Evolutionary conservation across 2,329 filamentous ascomycete species (phyloP).

Genomic region (Fusarium algeriense): DNA sequence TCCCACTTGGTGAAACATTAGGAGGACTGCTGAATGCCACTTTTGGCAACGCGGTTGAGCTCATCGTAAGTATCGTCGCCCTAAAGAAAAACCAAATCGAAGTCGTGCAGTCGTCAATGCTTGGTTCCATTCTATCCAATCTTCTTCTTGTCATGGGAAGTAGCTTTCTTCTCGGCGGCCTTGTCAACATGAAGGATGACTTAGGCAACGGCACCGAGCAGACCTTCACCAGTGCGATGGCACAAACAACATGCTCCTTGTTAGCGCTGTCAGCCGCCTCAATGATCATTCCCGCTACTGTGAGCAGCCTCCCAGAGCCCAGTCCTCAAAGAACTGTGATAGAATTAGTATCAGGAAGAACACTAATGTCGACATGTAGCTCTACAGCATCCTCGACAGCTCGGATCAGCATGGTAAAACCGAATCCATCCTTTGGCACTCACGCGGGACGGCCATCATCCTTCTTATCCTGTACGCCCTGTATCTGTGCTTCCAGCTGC

Average conservation of each 20-base stretch:
- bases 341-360: neutral
- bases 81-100: slow-evolving; percentile 86
- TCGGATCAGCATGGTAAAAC: slow-evolving; percentile 57
- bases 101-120: slow-evolving; percentile 97
- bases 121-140: slow-evolving; percentile 95
- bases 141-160: slow-evolving; percentile 87
- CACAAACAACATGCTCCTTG: slow-evolving; percentile 79
- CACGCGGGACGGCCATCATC: slow-evolving; percentile 80
- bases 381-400: slow-evolving; percentile 73
- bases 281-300: slow-evolving; percentile 80
- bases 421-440: slow-evolving; percentile 75
- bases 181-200: slow-evolving; percentile 66
- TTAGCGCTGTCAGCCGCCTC: slow-evolving; percentile 84
- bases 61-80: slow-evolving; percentile 90
- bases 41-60: slow-evolving; percentile 83
- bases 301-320: slow-evolving; percentile 48
- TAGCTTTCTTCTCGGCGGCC: slow-evolving; percentile 81
- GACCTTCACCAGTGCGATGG: slow-evolving; percentile 79
- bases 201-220: slow-evolving; percentile 74
- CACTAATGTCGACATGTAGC: slow-evolving; percentile 51
- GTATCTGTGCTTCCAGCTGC: slow-evolving; percentile 82
- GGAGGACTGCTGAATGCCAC: slow-evolving; percentile 81
- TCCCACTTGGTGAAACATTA: slow-evolving; percentile 77
- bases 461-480: slow-evolving; percentile 79
- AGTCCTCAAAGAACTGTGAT: slow-evolving; percentile 23